Conservation (phyloP, 2,329 filamentous ascomycete genomes). For the Teratosphaeria destructans region DNA sequence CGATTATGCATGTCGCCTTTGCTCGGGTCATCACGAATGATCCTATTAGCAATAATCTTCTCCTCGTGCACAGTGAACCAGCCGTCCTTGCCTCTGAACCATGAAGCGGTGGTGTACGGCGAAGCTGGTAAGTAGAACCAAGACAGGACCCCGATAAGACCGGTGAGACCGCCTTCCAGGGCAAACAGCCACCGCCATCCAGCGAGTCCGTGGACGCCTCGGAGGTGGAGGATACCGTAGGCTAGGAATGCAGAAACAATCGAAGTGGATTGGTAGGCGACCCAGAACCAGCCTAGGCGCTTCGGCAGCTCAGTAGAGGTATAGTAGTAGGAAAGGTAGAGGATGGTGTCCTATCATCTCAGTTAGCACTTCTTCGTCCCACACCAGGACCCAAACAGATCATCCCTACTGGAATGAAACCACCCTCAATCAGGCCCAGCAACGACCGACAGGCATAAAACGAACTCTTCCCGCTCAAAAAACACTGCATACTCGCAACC, state of each 20-base stretch:
- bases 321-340: conserved; percentile 68
- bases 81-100: conserved; percentile 49
- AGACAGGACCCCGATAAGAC: conserved; percentile 27
- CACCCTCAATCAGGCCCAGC: conserved; percentile 33
- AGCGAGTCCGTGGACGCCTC: conserved; percentile 28
- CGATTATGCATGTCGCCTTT: conserved; percentile 55
- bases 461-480: conserved; percentile 22
- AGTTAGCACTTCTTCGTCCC: background rate
- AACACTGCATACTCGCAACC: conserved; percentile 28
- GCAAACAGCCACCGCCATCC: conserved; percentile 44
- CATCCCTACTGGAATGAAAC: conserved; percentile 42
- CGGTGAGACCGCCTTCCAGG: conserved; percentile 34
- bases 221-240: conserved; percentile 28
- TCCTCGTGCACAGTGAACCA: conserved; percentile 55
- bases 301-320: conserved; percentile 58
- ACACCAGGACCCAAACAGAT: background rate
- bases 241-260: conserved; percentile 34
- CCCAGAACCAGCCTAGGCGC: conserved; percentile 62
- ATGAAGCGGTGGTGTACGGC: conserved; percentile 53
- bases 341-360: conserved; percentile 37
- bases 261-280: conserved; percentile 42
- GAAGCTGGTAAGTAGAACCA: conserved; percentile 46
- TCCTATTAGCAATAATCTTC: conserved; percentile 54
- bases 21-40: conserved; percentile 51
- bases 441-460: conserved; percentile 32